Evolutionary conservation across 495 filamentous ascomycete genomes (phyloP).

Genomic region (Aspergillus egyptiacus): DNA sequence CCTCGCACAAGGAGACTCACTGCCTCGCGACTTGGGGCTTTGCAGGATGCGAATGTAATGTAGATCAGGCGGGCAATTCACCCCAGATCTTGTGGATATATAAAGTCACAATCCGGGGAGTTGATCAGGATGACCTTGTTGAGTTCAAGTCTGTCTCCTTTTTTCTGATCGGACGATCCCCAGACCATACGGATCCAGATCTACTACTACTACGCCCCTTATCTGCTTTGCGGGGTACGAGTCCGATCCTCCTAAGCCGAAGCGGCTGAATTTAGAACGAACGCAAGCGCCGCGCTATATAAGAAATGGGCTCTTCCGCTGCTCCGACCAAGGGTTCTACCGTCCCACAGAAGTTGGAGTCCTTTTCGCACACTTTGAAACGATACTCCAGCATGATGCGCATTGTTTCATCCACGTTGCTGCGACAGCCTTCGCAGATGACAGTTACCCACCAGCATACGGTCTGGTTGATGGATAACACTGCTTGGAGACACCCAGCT

Average conservation of each 20-base stretch:
- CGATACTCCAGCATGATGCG: conserved; percentile 28
- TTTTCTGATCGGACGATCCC: neutral
- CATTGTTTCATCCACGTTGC: conserved; percentile 24
- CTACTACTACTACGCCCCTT: neutral
- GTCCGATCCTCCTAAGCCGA: neutral
- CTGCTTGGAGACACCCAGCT: conserved; percentile 56
- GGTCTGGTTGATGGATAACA: conserved; percentile 90
- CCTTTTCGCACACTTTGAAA: conserved; percentile 17
- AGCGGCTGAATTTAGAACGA: neutral
- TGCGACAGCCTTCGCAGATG: conserved; percentile 26
- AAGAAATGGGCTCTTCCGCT: conserved; percentile 5
- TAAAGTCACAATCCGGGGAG: conserved; percentile 2
- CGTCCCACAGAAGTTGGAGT: conserved; percentile 6
- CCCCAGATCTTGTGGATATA: neutral
- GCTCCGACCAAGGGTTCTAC: conserved; percentile 7
- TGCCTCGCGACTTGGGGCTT: conserved; percentile 16
- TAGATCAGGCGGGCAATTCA: conserved; percentile 14
- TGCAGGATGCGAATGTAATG: conserved; percentile 4
- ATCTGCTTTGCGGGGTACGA: conserved; percentile 1
- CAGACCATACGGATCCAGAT: no score
- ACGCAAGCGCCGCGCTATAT: neutral
- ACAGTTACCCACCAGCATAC: conserved; percentile 50
- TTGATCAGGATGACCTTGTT: neutral
- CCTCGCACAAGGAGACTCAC: conserved; percentile 9
- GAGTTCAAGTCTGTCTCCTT: neutral